Base-by-base conservation (phyloP, 345 rosid genomes). In the Microcos paniculata region DNA sequence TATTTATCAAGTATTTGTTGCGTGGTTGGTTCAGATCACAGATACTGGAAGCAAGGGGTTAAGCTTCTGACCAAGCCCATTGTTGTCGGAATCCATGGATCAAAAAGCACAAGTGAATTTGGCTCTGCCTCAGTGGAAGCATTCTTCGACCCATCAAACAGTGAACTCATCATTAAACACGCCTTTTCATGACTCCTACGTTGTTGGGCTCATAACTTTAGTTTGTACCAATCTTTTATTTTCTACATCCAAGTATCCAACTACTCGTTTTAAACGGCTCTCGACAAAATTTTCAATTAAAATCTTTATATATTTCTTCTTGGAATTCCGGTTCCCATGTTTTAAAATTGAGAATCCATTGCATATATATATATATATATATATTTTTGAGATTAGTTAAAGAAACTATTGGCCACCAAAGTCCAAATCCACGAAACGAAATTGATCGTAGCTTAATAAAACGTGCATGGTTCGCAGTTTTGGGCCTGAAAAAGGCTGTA, bases 31-130 rank as follows among this genome's bases (percentile, higher is more conserved):
- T 70, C 87, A 95, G 96, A 85, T 72, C 76, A 84, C 55, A 93
- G 93, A 79, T 84, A 79, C 38, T 87, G 94, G 96, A 96, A 93
- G 83, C 97, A 93, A 91, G 99, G 97, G 75, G 95, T 93, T 80
- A 94, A 88, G 83, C 96, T 92, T 78, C 83, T 94, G 55, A n/a
- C 80, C 33, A 71, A 84, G 76, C 97, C 98, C 18, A 85, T 86
- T 40, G 79, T 73, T 59, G 93, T 90, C 24, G 84, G 80, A 73
- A 23, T 21, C 23, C 30, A 13, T 46, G 85, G 75, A 43, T 73
- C 73, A 13, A 9, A 57, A 12, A 48, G 73, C 73, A 5, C 53
- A 0, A 66, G 55, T 16, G 79, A 76, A 63, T 77, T 78, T 46
- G 68, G 78, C 30, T 88, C 84, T 40, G 56, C 94, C 4, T 43